Conservation (phyloP, 1,284 basidiomycete genomes). For the Rhodotorula sp. region DNA sequence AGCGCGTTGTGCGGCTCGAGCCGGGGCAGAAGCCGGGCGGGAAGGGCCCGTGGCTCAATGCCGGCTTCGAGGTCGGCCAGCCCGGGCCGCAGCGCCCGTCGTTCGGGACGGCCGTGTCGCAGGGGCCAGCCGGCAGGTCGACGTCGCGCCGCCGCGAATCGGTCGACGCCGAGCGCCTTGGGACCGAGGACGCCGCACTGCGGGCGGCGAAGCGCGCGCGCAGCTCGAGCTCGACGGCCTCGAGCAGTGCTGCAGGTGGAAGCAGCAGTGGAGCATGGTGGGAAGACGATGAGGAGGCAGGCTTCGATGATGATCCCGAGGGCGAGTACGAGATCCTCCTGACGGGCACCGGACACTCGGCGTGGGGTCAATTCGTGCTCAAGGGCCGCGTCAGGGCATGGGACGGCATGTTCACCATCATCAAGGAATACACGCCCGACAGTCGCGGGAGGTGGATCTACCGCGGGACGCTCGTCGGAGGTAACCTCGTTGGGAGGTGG, state of each 20-base stretch:
- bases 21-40: constrained; percentile 29
- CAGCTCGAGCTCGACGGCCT: constrained; percentile 5
- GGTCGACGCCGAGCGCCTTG: constrained; percentile 1
- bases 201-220: constrained; percentile 21
- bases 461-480: constrained; percentile 34
- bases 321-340: constrained; percentile 44
- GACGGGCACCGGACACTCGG: constrained; percentile 43
- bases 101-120: background rate
- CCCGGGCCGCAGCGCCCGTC: background rate
- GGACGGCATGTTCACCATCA: constrained; percentile 42
- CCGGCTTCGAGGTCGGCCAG: constrained; percentile 34
- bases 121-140: background rate
- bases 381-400: constrained; percentile 40
- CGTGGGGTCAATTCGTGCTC: constrained; percentile 44
- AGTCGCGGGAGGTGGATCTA: constrained; percentile 41
- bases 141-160: background rate
- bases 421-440: constrained; percentile 45
- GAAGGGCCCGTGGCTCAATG: constrained; percentile 34
- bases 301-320: constrained; percentile 24
- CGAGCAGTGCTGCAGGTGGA: background rate
- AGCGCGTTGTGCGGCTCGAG: constrained; percentile 52
- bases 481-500: constrained; percentile 42
- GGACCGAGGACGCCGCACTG: background rate
- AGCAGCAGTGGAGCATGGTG: background rate
- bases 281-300: constrained; percentile 27